Conservation (phyloP, 305 asterid species). For the Fraxinus sp. region DNA sequence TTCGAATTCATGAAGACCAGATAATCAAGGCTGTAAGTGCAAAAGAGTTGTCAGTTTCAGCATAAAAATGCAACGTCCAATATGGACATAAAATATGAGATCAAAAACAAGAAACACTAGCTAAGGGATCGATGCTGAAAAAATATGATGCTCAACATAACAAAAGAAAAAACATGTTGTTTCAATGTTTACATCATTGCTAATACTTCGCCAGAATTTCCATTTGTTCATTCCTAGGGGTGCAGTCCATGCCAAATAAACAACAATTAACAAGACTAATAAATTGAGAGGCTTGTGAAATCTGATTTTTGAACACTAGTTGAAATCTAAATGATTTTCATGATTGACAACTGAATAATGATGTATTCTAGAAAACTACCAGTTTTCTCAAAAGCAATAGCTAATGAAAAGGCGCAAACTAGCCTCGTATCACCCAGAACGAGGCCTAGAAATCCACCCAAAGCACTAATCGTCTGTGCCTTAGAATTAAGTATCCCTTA, state of each 20-base stretch:
- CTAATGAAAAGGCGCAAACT: background rate
- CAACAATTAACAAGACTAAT: background rate
- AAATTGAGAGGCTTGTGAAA: background rate
- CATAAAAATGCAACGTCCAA: background rate
- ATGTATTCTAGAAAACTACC: background rate
- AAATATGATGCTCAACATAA: background rate
- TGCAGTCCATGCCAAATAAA: background rate
- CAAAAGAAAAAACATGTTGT: background rate
- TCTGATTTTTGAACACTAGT: background rate
- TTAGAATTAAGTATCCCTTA: background rate
- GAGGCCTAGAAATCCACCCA: background rate
- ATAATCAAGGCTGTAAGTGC: conserved; percentile 31
- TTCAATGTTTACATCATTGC: background rate
- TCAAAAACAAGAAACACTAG: background rate
- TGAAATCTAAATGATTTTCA: background rate
- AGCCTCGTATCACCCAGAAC: background rate
- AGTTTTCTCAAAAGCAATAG: background rate
- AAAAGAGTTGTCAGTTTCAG: conserved; percentile 16
- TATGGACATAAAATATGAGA: background rate
- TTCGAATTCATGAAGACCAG: conserved; percentile 80
- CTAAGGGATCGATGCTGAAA: background rate
- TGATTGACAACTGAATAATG: background rate
- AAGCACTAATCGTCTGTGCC: background rate
- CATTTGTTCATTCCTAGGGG: background rate
- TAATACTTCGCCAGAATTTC: background rate